Base-by-base conservation (phyloP, 2,329 filamentous ascomycete genomes). In the Trichoderma semiorbis region DNA sequence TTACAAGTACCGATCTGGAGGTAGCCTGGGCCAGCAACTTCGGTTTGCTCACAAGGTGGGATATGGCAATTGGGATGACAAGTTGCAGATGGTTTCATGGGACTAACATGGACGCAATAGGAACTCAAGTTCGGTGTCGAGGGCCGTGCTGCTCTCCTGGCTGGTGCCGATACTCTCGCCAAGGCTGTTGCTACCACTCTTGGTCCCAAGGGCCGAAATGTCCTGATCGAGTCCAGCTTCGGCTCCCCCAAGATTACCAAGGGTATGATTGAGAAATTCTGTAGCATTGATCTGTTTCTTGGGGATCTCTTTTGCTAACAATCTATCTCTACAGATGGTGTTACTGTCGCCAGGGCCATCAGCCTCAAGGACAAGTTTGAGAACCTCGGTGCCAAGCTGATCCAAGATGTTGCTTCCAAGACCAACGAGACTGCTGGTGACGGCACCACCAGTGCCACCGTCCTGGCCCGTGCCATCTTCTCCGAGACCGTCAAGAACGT, bases 401-500 rank as follows among this genome's bases (percentile, higher is more conserved):
- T 99, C 78, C 95, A 98, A 86, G 96, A 99, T 84, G 96, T 99
- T 77, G 96, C 96, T 79, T 96, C 93, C 81, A 99, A 99, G 91
- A 99, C 96, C 81, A 99, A 99, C 88, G 96, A 99, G 87, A 91
- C 94, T 78, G 96, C 96, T 77, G 96, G 96, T 92, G 96, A 99
- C 83, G 96, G 96, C 85, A 99, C 96, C 79, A 99, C 96, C 76
- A 97, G 95, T 76, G 96, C 96, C 76, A 99, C 96, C 75, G 96
- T 98, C 77, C 93, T 99, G 77, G 96, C 94, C 78, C 93, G 94
- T 78, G 93, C 95, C 83, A 99, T 99, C 86, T 99, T 99, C 90
- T 97, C 96, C 84, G 96, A 99, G 89, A 98, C 95, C 70, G 96
- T 98, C 83, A 99, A 99, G 92, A 99, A 99, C 83, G 96, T 99